These are phyloP conservation scores for Neurospora terricola DNA, from an alignment of 495 filamentous ascomycete genomes.

Conservation along the genomic window DNA sequence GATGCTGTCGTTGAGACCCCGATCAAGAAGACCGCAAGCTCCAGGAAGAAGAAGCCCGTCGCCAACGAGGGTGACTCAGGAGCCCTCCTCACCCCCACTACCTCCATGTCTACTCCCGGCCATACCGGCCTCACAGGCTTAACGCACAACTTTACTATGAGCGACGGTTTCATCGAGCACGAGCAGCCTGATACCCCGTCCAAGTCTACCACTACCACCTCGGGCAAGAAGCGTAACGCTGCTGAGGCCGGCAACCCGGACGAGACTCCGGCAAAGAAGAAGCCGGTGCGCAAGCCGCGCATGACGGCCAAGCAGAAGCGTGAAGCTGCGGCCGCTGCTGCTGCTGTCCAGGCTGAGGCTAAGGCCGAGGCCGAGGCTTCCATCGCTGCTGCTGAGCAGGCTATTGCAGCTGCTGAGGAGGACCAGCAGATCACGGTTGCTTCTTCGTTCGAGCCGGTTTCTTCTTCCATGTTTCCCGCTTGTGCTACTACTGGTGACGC, in stretches of 20 bases:
- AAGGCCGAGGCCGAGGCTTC: no score
- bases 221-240: not conserved
- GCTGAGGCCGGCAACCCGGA: not conserved
- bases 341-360: no score
- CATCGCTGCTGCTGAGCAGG: not conserved
- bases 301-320: not conserved
- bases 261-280: not conserved
- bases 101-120: not conserved
- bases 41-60: not conserved
- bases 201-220: not conserved
- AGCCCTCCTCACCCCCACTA: not conserved
- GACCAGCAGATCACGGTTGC: not conserved
- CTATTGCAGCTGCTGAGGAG: not conserved
- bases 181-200: not conserved
- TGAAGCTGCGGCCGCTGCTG: not conserved
- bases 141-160: not conserved
- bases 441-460: not conserved
- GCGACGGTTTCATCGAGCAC: not conserved
- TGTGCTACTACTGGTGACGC: not conserved
- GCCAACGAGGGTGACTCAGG: not conserved
- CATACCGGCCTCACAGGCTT: not conserved
- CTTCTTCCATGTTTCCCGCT: not conserved
- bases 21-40: not conserved
- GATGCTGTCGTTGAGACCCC: not conserved
- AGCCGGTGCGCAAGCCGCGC: not conserved